Conservation (phyloP, 306 rosid genomes). For the Senna tora region DNA sequence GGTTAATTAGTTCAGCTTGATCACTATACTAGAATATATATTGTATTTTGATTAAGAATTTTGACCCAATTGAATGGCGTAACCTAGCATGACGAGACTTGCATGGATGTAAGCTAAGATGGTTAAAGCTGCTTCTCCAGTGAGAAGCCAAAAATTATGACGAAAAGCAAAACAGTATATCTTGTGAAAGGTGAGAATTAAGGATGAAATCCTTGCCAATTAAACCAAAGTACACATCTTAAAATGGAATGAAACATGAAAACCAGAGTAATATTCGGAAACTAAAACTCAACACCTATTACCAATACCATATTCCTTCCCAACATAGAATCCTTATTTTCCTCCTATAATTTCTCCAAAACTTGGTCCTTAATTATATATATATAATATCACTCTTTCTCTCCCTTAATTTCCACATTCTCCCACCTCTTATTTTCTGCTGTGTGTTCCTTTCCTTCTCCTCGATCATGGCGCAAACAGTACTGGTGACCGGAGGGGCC, state of each 20-base stretch:
- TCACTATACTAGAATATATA: no score
- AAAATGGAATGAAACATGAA: neutral
- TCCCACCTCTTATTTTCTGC: neutral
- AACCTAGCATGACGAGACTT: neutral
- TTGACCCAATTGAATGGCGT: neutral
- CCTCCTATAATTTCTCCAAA: neutral
- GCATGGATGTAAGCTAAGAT: no score
- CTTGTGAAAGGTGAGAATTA: neutral
- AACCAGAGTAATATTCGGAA: neutral
- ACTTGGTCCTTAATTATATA: neutral
- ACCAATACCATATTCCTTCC: neutral
- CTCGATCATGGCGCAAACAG: slow-evolving; percentile 51
- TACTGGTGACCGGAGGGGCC: slow-evolving; percentile 87
- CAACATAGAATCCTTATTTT: neutral
- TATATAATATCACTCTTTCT: neutral
- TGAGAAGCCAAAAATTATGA: neutral
- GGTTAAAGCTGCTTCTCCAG: neutral
- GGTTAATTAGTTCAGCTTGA: neutral
- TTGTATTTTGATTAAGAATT: neutral
- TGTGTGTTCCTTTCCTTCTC: no score
- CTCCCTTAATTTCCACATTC: neutral
- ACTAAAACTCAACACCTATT: neutral
- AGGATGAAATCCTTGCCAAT: no score
- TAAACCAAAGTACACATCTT: neutral
- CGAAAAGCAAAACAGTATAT: neutral